Percentiles rank a stretch among this genome's conserved stretches.
Evolutionary conservation across 805 yeast genomes (phyloP).

Genomic region (Starmerella etchellsii): DNA sequence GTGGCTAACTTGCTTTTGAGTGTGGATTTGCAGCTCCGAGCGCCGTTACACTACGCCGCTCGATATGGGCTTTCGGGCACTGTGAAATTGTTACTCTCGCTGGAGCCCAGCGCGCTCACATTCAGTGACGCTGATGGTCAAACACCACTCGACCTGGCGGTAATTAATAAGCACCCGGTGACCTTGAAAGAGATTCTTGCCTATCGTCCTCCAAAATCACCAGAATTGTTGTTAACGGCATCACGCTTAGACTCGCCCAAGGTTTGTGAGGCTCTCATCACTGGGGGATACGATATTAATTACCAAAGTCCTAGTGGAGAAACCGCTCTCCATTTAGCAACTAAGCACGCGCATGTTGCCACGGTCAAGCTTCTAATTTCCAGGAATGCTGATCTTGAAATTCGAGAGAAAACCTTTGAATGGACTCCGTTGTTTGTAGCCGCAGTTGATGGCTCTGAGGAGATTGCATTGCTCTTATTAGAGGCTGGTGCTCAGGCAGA

Average conservation of each 20-base stretch:
- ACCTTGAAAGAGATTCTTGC: constrained; percentile 51
- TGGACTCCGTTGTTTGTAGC: constrained; percentile 93
- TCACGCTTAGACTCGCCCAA: constrained; percentile 50
- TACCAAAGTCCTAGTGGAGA: constrained; percentile 50
- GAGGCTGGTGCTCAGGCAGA: constrained; percentile 41
- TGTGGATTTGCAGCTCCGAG: constrained; percentile 62
- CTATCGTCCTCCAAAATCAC: constrained; percentile 19
- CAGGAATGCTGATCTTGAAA: constrained; percentile 57
- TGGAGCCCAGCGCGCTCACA: constrained; percentile 17
- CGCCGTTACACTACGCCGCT: constrained; percentile 83
- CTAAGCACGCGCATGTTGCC: constrained; percentile 45
- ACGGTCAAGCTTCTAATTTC: constrained; percentile 47
- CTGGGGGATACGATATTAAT: constrained; percentile 46
- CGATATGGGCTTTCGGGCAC: constrained; percentile 69
- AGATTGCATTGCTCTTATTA: constrained; percentile 44
- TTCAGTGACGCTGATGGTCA: constrained; percentile 54
- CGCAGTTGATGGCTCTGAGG: constrained; percentile 66
- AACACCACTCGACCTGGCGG: constrained; percentile 74
- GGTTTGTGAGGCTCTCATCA: constrained; percentile 42
- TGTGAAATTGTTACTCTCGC: constrained; percentile 41
- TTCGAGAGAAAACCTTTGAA: constrained; percentile 66
- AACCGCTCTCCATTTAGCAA: constrained; percentile 71
- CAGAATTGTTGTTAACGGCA: constrained; percentile 45
- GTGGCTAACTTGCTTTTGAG: constrained; percentile 34
- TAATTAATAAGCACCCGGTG: constrained; percentile 68